Percentiles rank a stretch among this genome's conserved stretches.
phyloP scores from a whole-genome alignment of 1,139 yeast species.

The Yamadazyma diospyri region DNA sequence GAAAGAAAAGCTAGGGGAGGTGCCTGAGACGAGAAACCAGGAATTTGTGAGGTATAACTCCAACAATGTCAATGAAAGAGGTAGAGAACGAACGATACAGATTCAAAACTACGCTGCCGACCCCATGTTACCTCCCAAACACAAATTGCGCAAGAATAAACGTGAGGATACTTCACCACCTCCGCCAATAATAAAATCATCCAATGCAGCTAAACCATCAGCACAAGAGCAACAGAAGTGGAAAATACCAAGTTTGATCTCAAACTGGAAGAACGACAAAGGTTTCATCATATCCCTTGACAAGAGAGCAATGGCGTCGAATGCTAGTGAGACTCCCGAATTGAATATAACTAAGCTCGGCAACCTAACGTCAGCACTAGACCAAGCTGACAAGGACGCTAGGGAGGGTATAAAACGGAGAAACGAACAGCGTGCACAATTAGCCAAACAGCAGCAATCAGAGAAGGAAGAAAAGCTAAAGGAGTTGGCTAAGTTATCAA shows the following conservation, averaged over 20 bases:
- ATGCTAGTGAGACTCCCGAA: constrained; percentile 21
- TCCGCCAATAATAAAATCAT: constrained; percentile 42
- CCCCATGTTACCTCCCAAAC: constrained; percentile 83
- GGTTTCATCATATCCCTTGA: constrained; percentile 86
- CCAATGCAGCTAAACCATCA: constrained; percentile 43
- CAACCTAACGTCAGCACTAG: constrained; percentile 67
- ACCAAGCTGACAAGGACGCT: constrained; percentile 70
- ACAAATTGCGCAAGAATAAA: constrained; percentile 72
- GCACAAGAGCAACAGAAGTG: constrained; percentile 77
- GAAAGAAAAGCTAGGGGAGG: constrained; percentile 17
- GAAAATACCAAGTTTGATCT: constrained; percentile 88
- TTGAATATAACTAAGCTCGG: constrained; percentile 60
- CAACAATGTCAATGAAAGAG: constrained; percentile 15
- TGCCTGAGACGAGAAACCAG: constrained; percentile 13
- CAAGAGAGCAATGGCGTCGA: constrained; percentile 63
- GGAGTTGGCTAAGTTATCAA: constrained; percentile 56
- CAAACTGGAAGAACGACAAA: constrained; percentile 94
- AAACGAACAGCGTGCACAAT: constrained; percentile 51
- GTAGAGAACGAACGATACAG: constrained; percentile 25
- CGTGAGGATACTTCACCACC: constrained; percentile 64
- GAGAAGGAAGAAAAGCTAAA: constrained; percentile 60
- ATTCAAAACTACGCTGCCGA: constrained; percentile 52
- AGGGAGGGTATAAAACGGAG: constrained; percentile 64
- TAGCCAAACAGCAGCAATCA: constrained; percentile 52
- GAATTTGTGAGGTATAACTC: constrained; percentile 22